Evolutionary conservation across 768 basidiomycete genomes (phyloP), one percentile per base, ranked within the genome.

Genomic region (Mycena galopus): DNA sequence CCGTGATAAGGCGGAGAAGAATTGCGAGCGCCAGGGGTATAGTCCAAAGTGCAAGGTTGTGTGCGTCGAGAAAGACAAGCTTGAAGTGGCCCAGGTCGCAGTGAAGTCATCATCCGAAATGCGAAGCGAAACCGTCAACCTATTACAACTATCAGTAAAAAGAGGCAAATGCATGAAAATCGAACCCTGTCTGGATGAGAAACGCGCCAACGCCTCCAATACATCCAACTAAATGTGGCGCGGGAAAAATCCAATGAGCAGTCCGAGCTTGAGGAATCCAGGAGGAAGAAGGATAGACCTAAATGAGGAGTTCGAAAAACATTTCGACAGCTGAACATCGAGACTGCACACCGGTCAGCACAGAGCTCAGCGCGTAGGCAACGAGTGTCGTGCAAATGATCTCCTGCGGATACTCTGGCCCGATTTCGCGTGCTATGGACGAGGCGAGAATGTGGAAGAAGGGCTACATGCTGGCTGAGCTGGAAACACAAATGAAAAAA

Each of bases 201-300:
- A 99, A 99, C 11, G 92, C 90, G 19, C 97, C 97, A 35, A 99
- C 95, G n/a, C 97, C 97, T 12, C 97, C 97, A 47, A 98, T 98
- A 77, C 93, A 94, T 89, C 97, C 97, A n/a, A 99, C 95, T 32
- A 98, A 88, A 98, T 98, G 78, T 98, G 96, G 17, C 97, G 87
- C 21, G 97, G 97, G 83, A 99, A 98, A 83, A 99, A 99, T 1
- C 96, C 96, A 39, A 98, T 92, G 11, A 99, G 82, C 8, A 90
- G 87, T 3, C 97, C 97, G 16, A 98, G 87, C 55, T 90, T 91
- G 74, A 97, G 90, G 19, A 88, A 89, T 17, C 96, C 96, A 98
- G 88, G n/a, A 94, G 81, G 81, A 97, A 91, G 82, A 98, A 98
- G 0, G 94, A 86, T 23, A 96, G 79, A 23, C 93, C 93, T 92